A percentile compares a stretch with the other conserved stretches of the same genome.
Evolutionary conservation across 768 basidiomycete genomes (phyloP).

Genomic region (Antrodiella citrinella): DNA sequence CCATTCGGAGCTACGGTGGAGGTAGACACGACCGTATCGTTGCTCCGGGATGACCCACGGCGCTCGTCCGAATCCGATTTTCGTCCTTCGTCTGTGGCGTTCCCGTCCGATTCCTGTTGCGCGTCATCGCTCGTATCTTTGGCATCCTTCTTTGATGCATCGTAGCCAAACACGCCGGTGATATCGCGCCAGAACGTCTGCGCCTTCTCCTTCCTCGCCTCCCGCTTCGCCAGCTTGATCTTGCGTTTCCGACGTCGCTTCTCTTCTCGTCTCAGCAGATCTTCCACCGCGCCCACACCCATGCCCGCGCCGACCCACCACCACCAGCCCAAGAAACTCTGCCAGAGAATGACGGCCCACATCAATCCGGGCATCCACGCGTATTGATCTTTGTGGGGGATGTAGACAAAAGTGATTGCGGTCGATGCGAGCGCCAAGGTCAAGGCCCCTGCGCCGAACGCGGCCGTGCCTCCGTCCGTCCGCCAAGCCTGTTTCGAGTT

Average conservation of each 20-base stretch:
- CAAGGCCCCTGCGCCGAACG: slow-evolving; percentile 82
- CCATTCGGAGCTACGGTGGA: neutral
- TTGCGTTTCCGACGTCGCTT: slow-evolving; percentile 44
- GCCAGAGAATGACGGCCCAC: slow-evolving; percentile 94
- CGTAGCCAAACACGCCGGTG: slow-evolving; percentile 36
- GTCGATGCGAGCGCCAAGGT: slow-evolving; percentile 77
- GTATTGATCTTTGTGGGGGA: slow-evolving; percentile 75
- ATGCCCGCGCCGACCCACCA: slow-evolving; percentile 98
- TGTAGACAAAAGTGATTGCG: slow-evolving; percentile 81
- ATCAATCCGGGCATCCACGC: slow-evolving; percentile 88
- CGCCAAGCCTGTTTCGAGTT: slow-evolving; percentile 93
- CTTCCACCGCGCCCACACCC: slow-evolving; percentile 65
- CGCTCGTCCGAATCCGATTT: neutral
- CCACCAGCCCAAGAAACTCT: slow-evolving; percentile 96
- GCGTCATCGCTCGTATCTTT: neutral
- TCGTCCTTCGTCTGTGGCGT: neutral
- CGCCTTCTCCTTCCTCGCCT: slow-evolving; percentile 43
- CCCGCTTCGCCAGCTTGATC: slow-evolving; percentile 38
- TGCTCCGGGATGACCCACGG: neutral
- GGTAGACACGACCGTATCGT: neutral
- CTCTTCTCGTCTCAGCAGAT: slow-evolving; percentile 43
- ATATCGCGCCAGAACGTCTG: slow-evolving; percentile 53
- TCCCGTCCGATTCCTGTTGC: neutral
- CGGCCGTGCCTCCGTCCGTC: slow-evolving; percentile 92
- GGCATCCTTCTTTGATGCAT: neutral